Evolutionary conservation across 768 basidiomycete genomes (phyloP).

Genomic region (Dentipellis sp.): DNA sequence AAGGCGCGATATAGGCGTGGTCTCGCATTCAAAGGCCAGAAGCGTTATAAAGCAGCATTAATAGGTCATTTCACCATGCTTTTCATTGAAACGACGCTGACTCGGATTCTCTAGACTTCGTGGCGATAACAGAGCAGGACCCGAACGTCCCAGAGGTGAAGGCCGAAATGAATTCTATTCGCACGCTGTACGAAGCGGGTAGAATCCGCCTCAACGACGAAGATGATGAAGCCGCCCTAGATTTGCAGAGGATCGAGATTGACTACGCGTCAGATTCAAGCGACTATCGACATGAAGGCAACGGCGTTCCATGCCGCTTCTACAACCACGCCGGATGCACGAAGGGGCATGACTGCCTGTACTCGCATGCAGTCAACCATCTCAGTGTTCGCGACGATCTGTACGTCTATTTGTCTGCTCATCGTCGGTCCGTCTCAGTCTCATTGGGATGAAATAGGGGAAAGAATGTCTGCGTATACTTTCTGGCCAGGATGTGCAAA

Average conservation of each 20-base stretch:
- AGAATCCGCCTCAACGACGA: constrained; percentile 7
- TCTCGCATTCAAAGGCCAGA: constrained; percentile 23
- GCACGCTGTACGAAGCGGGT: neutral
- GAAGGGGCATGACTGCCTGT: constrained; percentile 32
- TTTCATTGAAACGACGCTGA: too few species aligned
- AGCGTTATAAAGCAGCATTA: neutral
- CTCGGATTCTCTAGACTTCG: constrained; percentile 19
- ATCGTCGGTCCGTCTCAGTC: too few species aligned
- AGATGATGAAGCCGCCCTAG: constrained; percentile 12
- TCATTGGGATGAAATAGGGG: constrained; percentile 26
- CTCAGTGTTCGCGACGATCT: constrained; percentile 46
- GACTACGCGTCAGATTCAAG: constrained; percentile 43
- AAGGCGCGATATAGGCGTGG: constrained; percentile 29
- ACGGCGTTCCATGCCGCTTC: constrained; percentile 43
- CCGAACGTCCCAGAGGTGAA: constrained; percentile 16
- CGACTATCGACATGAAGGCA: constrained; percentile 43
- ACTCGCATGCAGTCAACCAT: constrained; percentile 45
- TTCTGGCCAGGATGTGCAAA: constrained; percentile 31
- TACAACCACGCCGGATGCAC: constrained; percentile 47
- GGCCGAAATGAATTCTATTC: constrained; percentile 12
- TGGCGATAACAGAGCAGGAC: constrained; percentile 18
- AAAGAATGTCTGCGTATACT: constrained; percentile 39
- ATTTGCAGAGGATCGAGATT: constrained; percentile 23
- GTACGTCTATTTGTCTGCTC: constrained; percentile 25
- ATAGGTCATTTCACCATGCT: too few species aligned